phyloP scores from a whole-genome alignment of 441 rosid genomes.

The Cnidoscolus chayamansa region DNA sequence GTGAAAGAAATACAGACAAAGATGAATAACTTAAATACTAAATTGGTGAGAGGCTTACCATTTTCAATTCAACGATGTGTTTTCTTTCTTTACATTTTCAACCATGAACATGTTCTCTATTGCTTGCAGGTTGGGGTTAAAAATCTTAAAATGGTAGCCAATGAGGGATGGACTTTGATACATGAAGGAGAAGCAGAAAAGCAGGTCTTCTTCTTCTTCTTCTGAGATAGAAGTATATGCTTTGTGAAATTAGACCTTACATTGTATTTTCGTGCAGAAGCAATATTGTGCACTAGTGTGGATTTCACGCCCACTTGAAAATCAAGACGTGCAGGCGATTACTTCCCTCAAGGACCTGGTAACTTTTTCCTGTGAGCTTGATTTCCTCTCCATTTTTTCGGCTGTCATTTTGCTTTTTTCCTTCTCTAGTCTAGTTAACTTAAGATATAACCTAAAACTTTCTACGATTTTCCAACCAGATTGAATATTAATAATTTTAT shows the following conservation, averaged over 20 bases:
- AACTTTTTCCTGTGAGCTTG: constrained; percentile 25
- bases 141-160: constrained; percentile 60
- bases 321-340: constrained; percentile 49
- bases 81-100: constrained; percentile 11
- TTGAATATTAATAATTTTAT: constrained; percentile 5
- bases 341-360: constrained; percentile 69
- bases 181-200: constrained; percentile 99
- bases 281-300: constrained; percentile 92
- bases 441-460: neutral
- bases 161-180: constrained; percentile 78
- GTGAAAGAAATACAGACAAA: constrained; percentile 62
- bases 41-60: constrained; percentile 47
- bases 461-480: neutral
- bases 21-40: constrained; percentile 57
- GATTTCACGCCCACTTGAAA: constrained; percentile 86
- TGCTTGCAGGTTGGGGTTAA: constrained; percentile 65
- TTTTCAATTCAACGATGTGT: neutral
- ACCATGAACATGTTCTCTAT: constrained; percentile 21
- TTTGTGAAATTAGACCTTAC: constrained; percentile 2
- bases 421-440: neutral
- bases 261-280: constrained; percentile 53
- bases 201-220: constrained; percentile 44
- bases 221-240: constrained; percentile 1
- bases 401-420: no score
- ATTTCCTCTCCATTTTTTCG: neutral